phyloP scores from a whole-genome alignment of 2,329 filamentous ascomycete species.

The Colletotrichum salicis region DNA sequence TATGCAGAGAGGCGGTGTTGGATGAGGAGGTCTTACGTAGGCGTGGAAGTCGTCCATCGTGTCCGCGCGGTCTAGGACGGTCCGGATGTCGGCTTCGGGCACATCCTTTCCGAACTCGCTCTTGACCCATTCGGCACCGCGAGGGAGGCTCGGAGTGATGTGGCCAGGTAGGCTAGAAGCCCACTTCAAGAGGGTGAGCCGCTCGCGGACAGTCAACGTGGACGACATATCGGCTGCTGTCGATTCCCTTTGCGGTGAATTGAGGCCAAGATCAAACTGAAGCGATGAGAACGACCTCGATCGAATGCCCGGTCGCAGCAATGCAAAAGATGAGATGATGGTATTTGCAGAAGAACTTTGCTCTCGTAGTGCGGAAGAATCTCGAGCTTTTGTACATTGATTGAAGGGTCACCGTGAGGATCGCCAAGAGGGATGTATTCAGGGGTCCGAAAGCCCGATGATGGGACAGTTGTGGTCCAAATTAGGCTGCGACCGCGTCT shows the following conservation, averaged over 20 bases:
- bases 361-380: background rate
- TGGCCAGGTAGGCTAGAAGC: background rate
- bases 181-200: conserved; percentile 16
- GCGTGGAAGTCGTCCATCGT: background rate
- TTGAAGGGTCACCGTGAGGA: background rate
- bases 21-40: background rate
- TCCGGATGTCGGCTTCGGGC: background rate
- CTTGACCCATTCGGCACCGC: conserved; percentile 13
- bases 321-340: background rate
- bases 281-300: background rate
- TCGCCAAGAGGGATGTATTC: background rate
- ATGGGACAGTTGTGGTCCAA: background rate
- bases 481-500: conserved; percentile 12
- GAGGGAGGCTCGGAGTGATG: conserved; percentile 10
- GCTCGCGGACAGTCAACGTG: conserved; percentile 8
- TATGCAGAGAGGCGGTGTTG: no score
- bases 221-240: background rate
- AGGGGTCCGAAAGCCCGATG: background rate
- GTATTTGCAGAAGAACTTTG: background rate
- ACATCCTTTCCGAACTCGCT: conserved; percentile 10
- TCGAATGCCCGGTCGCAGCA: background rate
- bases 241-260: no score
- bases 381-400: background rate
- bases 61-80: background rate
- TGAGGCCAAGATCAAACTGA: background rate